Percentiles rank a stretch among this genome's conserved stretches.
phyloP scores from a whole-genome alignment of 495 filamentous ascomycete species.

The Echria macrotheca region DNA sequence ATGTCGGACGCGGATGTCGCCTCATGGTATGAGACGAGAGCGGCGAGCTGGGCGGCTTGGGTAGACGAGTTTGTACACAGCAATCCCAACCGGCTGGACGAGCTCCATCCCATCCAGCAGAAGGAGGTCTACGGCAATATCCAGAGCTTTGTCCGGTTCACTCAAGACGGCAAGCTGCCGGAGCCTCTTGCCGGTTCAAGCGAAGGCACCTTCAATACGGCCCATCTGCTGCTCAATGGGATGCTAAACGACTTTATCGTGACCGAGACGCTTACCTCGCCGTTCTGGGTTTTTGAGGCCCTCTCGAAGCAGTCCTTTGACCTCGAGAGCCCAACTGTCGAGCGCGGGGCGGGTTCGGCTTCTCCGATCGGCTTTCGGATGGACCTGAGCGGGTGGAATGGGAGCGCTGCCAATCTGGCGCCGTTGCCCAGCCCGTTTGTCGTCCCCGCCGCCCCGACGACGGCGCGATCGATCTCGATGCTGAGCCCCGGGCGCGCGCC shows the following conservation, averaged over 20 bases:
- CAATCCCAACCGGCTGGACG: background rate
- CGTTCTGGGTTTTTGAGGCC: constrained; percentile 13
- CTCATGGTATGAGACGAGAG: constrained; percentile 7
- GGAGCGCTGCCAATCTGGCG: background rate
- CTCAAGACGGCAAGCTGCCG: background rate
- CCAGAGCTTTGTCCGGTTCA: constrained; percentile 10
- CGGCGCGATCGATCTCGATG: constrained; percentile 1
- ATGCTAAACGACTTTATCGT: constrained; percentile 16
- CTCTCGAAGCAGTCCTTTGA: background rate
- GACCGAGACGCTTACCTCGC: background rate
- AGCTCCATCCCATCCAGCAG: constrained; percentile 12
- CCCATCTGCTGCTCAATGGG: constrained; percentile 3
- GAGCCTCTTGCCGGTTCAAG: background rate
- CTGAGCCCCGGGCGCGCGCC: constrained; percentile 8
- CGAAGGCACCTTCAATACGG: background rate
- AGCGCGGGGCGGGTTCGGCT: too few relatives aligned
- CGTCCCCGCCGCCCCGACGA: background rate
- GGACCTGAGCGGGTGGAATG: background rate
- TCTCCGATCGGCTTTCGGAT: background rate
- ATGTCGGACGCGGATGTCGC: constrained; percentile 9
- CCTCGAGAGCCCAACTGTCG: constrained; percentile 3
- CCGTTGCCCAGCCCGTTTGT: background rate
- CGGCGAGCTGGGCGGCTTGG: background rate
- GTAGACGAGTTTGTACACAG: background rate
- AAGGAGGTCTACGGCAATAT: constrained; percentile 8